Evolutionary conservation across 169 alveolate genomes (phyloP).

Genomic region (Plasmodium falciparum): DNA sequence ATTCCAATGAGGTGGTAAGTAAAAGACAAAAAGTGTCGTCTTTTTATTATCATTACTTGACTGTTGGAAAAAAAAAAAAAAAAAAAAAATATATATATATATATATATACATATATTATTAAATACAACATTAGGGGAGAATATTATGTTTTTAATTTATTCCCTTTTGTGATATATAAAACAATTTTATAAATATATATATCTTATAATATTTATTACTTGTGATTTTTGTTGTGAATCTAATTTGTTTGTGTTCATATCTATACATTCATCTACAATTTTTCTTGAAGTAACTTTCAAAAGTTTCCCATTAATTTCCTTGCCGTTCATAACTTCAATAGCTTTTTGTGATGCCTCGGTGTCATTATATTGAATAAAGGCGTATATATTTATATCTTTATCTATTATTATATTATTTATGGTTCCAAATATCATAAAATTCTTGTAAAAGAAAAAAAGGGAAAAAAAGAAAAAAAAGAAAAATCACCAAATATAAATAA

Average conservation of each 20-base stretch:
- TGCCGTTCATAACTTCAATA: slow-evolving; percentile 91
- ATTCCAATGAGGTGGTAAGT: slow-evolving; percentile 94
- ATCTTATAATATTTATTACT: slow-evolving; percentile 10
- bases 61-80: slow-evolving; percentile 17
- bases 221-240: slow-evolving; percentile 54
- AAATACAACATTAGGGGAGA: too few relatives aligned
- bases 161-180: neutral
- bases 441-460: neutral
- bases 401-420: slow-evolving; percentile 61
- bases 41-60: slow-evolving; percentile 55
- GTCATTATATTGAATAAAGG: slow-evolving; percentile 91
- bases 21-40: slow-evolving; percentile 90
- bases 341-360: slow-evolving; percentile 92
- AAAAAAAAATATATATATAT: slow-evolving; percentile 4
- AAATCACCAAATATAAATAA: neutral
- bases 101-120: neutral
- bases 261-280: slow-evolving; percentile 85
- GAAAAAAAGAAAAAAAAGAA: neutral
- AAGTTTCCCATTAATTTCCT: slow-evolving; percentile 87
- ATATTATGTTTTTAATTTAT: neutral
- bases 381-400: slow-evolving; percentile 90
- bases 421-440: slow-evolving; percentile 59
- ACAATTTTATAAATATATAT: neutral
- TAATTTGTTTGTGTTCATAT: slow-evolving; percentile 32
- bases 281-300: slow-evolving; percentile 91